Percentiles rank a stretch among this genome's conserved stretches.
phyloP scores from a whole-genome alignment of 2,329 filamentous ascomycete species.

The Fusarium buxicola region DNA sequence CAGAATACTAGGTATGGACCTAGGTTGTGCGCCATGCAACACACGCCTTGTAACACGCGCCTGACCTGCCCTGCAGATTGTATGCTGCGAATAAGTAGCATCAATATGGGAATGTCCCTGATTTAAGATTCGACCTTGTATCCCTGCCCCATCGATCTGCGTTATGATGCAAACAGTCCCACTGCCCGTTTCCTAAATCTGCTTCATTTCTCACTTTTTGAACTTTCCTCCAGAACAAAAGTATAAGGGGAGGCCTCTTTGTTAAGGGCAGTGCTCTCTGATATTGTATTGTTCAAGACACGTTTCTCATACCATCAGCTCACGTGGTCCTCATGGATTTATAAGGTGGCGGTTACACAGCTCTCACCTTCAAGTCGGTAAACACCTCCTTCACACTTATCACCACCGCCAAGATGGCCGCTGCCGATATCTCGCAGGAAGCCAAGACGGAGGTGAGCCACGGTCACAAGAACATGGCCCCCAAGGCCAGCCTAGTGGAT shows the following conservation, averaged over 20 bases:
- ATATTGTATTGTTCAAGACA: background rate
- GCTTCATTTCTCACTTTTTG: constrained; percentile 1
- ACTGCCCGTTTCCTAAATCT: constrained; percentile 6
- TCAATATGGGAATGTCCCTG: background rate
- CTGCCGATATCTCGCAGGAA: constrained; percentile 24
- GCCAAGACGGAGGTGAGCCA: constrained; percentile 22
- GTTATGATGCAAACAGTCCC: constrained; percentile 8
- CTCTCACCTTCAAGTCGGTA: background rate
- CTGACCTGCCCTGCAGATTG: background rate
- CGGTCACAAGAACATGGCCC: constrained; percentile 11
- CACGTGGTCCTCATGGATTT: background rate
- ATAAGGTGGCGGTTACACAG: constrained; percentile 1
- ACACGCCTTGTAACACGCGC: background rate
- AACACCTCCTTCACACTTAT: constrained; percentile 10
- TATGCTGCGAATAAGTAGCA: background rate
- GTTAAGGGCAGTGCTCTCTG: background rate
- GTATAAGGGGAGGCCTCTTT: constrained; percentile 15
- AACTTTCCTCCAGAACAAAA: background rate
- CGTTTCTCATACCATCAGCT: background rate
- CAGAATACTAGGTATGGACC: background rate
- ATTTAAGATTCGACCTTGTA: constrained; percentile 5
- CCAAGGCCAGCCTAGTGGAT: constrained; percentile 38
- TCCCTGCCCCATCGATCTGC: constrained; percentile 1
- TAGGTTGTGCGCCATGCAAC: background rate
- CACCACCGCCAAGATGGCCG: constrained; percentile 35